Evolutionary conservation across 208 protist genomes (phyloP).

Genomic region (Lotmaria passim): DNA sequence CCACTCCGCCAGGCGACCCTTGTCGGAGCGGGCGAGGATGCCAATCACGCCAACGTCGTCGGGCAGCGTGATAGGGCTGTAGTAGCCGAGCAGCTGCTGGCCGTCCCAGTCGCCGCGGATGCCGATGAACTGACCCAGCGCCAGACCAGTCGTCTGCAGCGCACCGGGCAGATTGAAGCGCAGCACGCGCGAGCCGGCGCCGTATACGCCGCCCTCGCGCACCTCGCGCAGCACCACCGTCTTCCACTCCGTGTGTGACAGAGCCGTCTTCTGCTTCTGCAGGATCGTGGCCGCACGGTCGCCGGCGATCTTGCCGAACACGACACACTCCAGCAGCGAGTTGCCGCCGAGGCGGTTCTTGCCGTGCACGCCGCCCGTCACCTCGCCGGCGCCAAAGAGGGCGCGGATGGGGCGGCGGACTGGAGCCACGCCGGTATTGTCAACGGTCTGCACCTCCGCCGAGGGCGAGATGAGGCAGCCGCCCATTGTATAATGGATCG

Average conservation of each 20-base stretch:
- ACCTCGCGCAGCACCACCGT: conserved; percentile 57
- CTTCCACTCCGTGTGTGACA: conserved; percentile 49
- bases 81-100: conserved; percentile 63
- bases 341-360: conserved; percentile 97
- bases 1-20: conserved; percentile 61
- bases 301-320: conserved; percentile 79
- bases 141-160: conserved; percentile 72
- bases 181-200: conserved; percentile 57
- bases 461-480: conserved; percentile 91
- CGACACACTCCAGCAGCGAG: conserved; percentile 92
- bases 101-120: conserved; percentile 61
- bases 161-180: conserved; percentile 77
- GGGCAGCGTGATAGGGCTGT: conserved; percentile 79
- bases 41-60: conserved; percentile 72
- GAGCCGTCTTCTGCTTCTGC: conserved; percentile 52
- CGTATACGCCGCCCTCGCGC: conserved; percentile 46
- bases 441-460: conserved; percentile 75
- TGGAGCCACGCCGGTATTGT: conserved; percentile 31
- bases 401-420: conserved; percentile 76
- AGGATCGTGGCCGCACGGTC: conserved; percentile 69
- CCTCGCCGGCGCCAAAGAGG: conserved; percentile 96
- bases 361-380: conserved; percentile 97
- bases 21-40: conserved; percentile 62
- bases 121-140: conserved; percentile 77
- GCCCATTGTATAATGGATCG: conserved; percentile 98